Evolutionary conservation across 2,329 filamentous ascomycete species (phyloP), one percentile per base, ranked within the genome.

Genomic region (Penicillium rolfsii): DNA sequence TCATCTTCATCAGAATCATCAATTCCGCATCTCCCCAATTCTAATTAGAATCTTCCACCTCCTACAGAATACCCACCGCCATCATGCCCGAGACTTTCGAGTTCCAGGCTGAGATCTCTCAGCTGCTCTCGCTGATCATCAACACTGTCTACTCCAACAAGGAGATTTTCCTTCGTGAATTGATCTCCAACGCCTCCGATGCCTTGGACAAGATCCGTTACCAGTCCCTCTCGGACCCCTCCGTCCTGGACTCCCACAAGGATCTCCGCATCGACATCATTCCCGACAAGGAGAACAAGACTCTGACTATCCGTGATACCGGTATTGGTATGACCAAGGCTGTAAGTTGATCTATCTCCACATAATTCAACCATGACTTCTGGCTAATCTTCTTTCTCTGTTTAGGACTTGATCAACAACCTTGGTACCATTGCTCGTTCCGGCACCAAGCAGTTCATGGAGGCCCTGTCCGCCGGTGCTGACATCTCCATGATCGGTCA

Each of bases 131-230:
- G 73, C 91, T 99, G 80, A 99, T 99, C 84, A 99, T 99, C 88
- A 99, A 99, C 91, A 98, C 95, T 71, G 95, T 99, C 85, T 99
- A 98, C 88, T 97, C 93, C 74, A 99, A 99, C 90, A 99, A 99
- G 88, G 95, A 98, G 85, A 98, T 99, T 80, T 99, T 99, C 89
- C 85, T 99, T 76, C 87, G 95, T 90, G 95, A 99, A 85, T 80
- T 99, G 74, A 91, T 99, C 77, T 98, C 95, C 84, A 99, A 99
- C 84, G 90, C 90, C 78, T 98, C 94, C 76, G 95, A 99, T 90
- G 95, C 95, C 64, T 88, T 99, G 74, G 95, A 99, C 90, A 99
- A 99, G 91, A 96, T 99, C 82, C 90, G 95, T 81, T 99, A 99
- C 87, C 92, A 97, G 87, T 88, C 95, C 71, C 88, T 99, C 74